Base-by-base conservation (phyloP, 1,139 yeast genomes). In the Saccharomycopsis phalli region DNA sequence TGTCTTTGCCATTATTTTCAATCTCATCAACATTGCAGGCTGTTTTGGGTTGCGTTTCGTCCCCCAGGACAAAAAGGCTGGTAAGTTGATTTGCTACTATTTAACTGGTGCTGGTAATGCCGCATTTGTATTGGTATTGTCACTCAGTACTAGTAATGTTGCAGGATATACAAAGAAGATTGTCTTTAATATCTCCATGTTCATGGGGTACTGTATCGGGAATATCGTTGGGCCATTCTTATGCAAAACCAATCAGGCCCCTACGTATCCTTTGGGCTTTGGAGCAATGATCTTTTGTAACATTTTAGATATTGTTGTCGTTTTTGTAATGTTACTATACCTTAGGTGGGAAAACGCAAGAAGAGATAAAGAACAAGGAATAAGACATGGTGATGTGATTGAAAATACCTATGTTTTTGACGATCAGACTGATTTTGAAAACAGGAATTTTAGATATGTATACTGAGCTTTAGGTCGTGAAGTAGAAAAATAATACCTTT, bases 401-500 rank as follows among this genome's bases (percentile, higher is more conserved):
- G 22, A 20, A 4, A 16, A 28, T 19, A 17, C 35, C 5, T 32
- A 41, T 22, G 25, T 16, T 16, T 72, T 73, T 51, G 74, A 74
- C 38, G 87, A 80, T 53, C 58, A 76, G 52, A 80, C 87, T 2
- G 87, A 79, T 51, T 63, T 63, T 41, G 78, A 79, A 56, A 80
- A 79, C 53, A 76, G 74, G 6, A 69, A 66, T 48, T 78, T 78
- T 56, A 64, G 83, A 50, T 77, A 78, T 46, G 47, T 55, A n/a
- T 53, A 51, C 33, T 56, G 34, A 41, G n/a, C n/a, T n/a, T n/a
- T n/a, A n/a, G n/a, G n/a, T n/a, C n/a, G n/a, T n/a, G n/a, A n/a
- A n/a, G n/a, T n/a, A n/a, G n/a, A n/a, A n/a, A n/a, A n/a, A n/a
- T n/a, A n/a, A n/a, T n/a, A n/a, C n/a, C n/a, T n/a, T n/a, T n/a